Percentiles rank a stretch among this genome's conserved stretches.
Conservation (phyloP, 768 basidiomycete species). For the Stropharia rugosoannulata region DNA sequence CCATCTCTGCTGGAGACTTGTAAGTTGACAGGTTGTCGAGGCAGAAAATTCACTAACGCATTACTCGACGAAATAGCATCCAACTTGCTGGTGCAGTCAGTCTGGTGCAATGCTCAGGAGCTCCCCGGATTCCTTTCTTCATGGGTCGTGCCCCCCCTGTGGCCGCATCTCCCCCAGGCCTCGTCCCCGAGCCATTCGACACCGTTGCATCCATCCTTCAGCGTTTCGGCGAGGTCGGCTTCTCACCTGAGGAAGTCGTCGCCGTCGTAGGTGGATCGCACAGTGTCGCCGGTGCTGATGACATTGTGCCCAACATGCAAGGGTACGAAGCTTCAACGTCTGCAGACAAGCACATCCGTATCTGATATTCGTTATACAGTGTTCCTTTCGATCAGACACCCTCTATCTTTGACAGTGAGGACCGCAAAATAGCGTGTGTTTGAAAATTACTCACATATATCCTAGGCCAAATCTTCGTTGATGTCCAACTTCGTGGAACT, state of each 20-base stretch:
- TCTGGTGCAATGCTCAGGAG: conserved; percentile 42
- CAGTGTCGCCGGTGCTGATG: conserved; percentile 16
- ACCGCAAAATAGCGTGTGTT: neutral
- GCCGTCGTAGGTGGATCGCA: conserved; percentile 29
- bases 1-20: conserved; percentile 44
- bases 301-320: conserved; percentile 15
- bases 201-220: conserved; percentile 27
- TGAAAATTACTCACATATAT: neutral
- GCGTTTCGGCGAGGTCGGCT: conserved; percentile 34
- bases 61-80: conserved; percentile 25
- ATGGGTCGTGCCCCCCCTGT: conserved; percentile 33
- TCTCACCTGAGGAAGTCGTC: conserved; percentile 33
- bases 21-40: conserved; percentile 19
- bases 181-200: conserved; percentile 19
- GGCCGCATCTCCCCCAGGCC: conserved; percentile 26
- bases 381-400: conserved; percentile 48
- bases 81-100: conserved; percentile 47
- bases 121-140: conserved; percentile 41
- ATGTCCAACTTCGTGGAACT: conserved; percentile 44
- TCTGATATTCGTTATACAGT: too few relatives aligned
- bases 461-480: conserved; percentile 41
- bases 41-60: neutral
- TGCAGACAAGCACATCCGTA: too few relatives aligned
- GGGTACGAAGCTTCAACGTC: neutral
- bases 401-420: conserved; percentile 33